Percentiles rank a stretch among this genome's conserved stretches.
Conservation (phyloP, 31 red algal species). For the Bonnemaisonia californica region DNA sequence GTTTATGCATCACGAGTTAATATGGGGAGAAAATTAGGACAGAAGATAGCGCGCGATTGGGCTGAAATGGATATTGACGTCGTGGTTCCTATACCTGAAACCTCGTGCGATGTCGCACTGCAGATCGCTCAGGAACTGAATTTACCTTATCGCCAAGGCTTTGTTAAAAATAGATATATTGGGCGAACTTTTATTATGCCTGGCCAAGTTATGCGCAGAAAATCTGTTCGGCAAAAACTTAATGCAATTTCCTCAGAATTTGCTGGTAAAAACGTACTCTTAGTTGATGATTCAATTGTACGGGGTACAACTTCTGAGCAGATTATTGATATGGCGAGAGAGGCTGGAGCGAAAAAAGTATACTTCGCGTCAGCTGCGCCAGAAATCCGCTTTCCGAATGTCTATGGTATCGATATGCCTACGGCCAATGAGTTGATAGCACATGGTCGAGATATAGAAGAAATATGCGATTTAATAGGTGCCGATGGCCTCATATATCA, state of each 20-base stretch:
- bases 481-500: constrained; percentile 85
- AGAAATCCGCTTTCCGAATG: constrained; percentile 79
- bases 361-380: constrained; percentile 93
- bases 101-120: constrained; percentile 83
- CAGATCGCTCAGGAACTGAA: constrained; percentile 68
- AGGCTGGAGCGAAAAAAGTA: constrained; percentile 89
- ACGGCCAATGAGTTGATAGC: constrained; percentile 82
- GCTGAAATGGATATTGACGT: constrained; percentile 67
- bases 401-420: constrained; percentile 96
- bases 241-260: constrained; percentile 77
- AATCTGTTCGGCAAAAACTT: constrained; percentile 88
- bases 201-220: constrained; percentile 81
- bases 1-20: constrained; percentile 86
- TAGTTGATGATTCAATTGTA: constrained; percentile 97
- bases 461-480: constrained; percentile 83
- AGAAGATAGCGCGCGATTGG: constrained; percentile 69
- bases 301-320: constrained; percentile 94
- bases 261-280: constrained; percentile 71
- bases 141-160: constrained; percentile 86
- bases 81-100: constrained; percentile 94
- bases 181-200: constrained; percentile 99
- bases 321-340: constrained; percentile 91
- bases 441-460: constrained; percentile 58
- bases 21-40: constrained; percentile 93
- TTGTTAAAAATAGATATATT: constrained; percentile 90